Percentiles rank a stretch among this genome's conserved stretches.
These are phyloP conservation scores for Centrapalus pauciflorus DNA, from an alignment of 129 eudicot species.

Conservation along the genomic window DNA sequence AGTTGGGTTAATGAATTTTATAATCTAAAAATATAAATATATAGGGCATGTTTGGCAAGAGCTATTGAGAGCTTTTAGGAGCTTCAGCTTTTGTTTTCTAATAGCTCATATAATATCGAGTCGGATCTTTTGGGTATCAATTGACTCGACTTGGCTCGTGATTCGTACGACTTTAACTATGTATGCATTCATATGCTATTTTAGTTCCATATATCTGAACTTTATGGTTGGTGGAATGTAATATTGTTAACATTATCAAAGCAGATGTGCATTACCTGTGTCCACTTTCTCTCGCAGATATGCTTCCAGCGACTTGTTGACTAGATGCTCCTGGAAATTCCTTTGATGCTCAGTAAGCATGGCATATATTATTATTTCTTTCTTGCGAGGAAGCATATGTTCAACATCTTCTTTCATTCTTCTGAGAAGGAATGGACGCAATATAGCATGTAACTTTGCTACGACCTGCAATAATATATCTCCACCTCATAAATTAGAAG, in stretches of 20 bases:
- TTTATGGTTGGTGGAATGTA: neutral
- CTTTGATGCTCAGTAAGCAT: slow-evolving; percentile 76
- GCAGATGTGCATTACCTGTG: slow-evolving; percentile 36
- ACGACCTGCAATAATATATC: slow-evolving; percentile 58
- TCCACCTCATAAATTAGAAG: neutral
- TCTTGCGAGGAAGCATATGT: slow-evolving; percentile 80
- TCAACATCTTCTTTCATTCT: slow-evolving; percentile 96
- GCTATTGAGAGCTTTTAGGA: no score
- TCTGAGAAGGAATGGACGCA: slow-evolving; percentile 92
- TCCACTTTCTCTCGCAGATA: slow-evolving; percentile 46
- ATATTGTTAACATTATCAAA: neutral
- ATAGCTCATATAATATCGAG: no score
- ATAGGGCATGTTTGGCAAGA: no score
- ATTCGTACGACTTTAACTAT: no score
- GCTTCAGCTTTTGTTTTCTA: no score
- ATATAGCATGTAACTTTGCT: slow-evolving; percentile 82
- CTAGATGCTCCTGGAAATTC: slow-evolving; percentile 77
- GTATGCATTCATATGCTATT: neutral
- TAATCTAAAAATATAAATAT: no score
- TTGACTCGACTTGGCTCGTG: no score
- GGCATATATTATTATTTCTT: slow-evolving; percentile 88
- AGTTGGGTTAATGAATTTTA: no score
- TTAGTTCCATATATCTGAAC: neutral
- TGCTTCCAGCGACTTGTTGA: slow-evolving; percentile 60
- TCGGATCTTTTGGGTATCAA: no score